Percentiles rank a stretch among this genome's conserved stretches.
phyloP scores from a whole-genome alignment of 1,139 yeast species.

The Pichia sp. region DNA sequence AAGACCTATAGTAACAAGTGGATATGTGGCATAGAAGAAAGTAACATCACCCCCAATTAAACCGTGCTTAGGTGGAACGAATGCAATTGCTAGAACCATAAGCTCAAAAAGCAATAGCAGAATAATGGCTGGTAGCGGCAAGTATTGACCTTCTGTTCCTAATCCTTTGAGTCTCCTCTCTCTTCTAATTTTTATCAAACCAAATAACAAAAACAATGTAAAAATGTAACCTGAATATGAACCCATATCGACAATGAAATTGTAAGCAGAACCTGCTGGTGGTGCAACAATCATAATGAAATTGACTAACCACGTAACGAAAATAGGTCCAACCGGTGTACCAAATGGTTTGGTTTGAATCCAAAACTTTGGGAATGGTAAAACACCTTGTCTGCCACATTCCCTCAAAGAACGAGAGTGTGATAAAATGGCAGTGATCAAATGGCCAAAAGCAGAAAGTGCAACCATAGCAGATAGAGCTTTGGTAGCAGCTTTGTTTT shows the following conservation, averaged over 20 bases:
- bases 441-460: conserved; percentile 37
- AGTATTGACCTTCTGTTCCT: conserved; percentile 23
- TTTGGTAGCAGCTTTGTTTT: conserved; percentile 27
- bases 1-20: conserved; percentile 28
- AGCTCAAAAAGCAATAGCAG: conserved; percentile 29
- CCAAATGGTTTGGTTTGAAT: conserved; percentile 37
- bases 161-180: conserved; percentile 32
- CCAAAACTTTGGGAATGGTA: conserved; percentile 36
- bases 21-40: conserved; percentile 28
- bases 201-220: conserved; percentile 31
- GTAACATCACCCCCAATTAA: conserved; percentile 34
- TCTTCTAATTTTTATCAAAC: conserved; percentile 32
- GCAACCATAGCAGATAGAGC: conserved; percentile 36
- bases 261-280: conserved; percentile 42
- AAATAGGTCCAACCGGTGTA: conserved; percentile 36
- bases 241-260: conserved; percentile 31
- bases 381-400: conserved; percentile 42
- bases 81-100: conserved; percentile 35
- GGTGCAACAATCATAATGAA: conserved; percentile 37
- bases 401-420: conserved; percentile 39
- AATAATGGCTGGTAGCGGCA: conserved; percentile 30
- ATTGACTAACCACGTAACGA: conserved; percentile 34
- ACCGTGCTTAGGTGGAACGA: conserved; percentile 34
- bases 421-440: conserved; percentile 34
- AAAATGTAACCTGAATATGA: conserved; percentile 33